Conservation (phyloP, 1,284 basidiomycete genomes). For the Ustilago bromivora region DNA sequence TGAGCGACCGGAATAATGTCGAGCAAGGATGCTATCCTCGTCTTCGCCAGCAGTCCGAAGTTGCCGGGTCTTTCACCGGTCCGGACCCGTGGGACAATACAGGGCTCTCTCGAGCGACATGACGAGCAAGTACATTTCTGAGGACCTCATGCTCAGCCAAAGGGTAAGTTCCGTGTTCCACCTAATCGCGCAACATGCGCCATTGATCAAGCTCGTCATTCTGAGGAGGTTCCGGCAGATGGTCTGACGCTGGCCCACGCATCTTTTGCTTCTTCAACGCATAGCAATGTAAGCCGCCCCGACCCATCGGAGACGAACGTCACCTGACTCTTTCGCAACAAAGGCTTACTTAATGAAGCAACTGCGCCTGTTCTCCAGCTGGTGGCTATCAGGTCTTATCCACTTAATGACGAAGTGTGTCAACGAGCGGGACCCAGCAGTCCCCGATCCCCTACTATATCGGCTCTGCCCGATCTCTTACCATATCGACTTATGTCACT, state of each 20-base stretch:
- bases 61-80: neutral
- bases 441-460: too few relatives aligned
- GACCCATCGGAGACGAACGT: conserved; percentile 35
- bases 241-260: neutral
- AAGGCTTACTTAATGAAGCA: neutral
- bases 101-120: neutral
- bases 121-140: neutral
- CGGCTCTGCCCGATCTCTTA: too few relatives aligned
- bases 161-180: neutral
- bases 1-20: neutral
- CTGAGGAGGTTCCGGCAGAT: too few relatives aligned
- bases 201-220: neutral
- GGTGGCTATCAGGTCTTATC: too few relatives aligned
- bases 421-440: too few relatives aligned
- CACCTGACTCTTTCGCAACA: neutral
- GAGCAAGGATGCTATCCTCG: neutral
- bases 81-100: neutral
- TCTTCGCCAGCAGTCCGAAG: neutral
- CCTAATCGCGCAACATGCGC: too few relatives aligned
- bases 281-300: conserved; percentile 10
- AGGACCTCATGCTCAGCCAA: neutral
- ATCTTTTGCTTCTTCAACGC: neutral
- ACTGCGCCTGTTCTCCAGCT: too few relatives aligned
- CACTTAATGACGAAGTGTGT: too few relatives aligned
- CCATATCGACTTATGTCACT: too few relatives aligned